These are phyloP conservation scores for Leccinellum albellum DNA, from an alignment of 768 basidiomycete genomes.

Conservation along the genomic window DNA sequence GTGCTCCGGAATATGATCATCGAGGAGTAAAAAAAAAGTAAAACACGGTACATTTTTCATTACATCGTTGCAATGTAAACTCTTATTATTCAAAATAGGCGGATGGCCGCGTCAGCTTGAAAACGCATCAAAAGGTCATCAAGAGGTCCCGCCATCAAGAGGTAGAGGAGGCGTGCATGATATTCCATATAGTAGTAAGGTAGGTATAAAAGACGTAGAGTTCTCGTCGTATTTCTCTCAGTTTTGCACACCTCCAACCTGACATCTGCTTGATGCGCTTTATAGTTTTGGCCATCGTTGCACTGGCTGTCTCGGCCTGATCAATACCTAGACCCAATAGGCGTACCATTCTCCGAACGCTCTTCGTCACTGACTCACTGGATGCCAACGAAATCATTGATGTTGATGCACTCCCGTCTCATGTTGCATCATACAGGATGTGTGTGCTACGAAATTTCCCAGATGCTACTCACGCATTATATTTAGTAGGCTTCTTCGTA, in stretches of 20 bases:
- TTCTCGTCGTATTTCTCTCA: not conserved
- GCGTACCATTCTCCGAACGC: conserved; percentile 8
- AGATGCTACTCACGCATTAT: not conserved
- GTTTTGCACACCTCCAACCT: too few relatives aligned
- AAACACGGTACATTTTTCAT: too few relatives aligned
- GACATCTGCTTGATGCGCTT: not conserved
- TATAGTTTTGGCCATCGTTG: not conserved
- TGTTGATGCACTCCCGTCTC: not conserved
- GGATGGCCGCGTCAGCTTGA: too few relatives aligned
- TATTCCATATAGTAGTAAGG: too few relatives aligned
- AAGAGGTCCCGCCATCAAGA: too few relatives aligned
- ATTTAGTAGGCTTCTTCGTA: conserved; percentile 4
- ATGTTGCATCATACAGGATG: conserved; percentile 2
- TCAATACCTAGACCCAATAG: conserved; percentile 2
- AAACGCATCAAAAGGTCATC: too few relatives aligned
- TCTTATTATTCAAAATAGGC: too few relatives aligned
- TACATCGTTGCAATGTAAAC: too few relatives aligned
- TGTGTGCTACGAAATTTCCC: not conserved
- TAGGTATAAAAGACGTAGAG: not conserved
- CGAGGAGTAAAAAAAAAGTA: too few relatives aligned
- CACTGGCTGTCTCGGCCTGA: conserved; percentile 1
- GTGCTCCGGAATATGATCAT: too few relatives aligned
- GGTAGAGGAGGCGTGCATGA: too few relatives aligned
- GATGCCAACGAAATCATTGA: conserved; percentile 6
- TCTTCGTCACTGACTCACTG: not conserved